A percentile compares a stretch with the other conserved stretches of the same genome.
Conservation (phyloP, 2,329 filamentous ascomycete genomes). For the Microcera coccophila region DNA sequence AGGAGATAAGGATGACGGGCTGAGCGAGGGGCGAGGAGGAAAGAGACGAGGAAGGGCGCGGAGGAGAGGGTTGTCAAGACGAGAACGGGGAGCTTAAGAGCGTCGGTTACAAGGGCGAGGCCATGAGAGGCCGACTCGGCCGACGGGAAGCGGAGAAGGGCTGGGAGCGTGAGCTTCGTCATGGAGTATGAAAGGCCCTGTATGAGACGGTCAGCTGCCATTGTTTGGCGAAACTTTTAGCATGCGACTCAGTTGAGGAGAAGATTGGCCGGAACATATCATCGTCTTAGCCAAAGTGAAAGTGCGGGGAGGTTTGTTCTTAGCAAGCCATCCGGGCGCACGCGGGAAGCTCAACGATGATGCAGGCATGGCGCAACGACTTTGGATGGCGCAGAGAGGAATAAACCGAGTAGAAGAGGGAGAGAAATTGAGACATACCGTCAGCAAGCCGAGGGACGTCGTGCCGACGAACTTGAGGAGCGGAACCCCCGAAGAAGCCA, state of each 20-base stretch:
- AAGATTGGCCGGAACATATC: background rate
- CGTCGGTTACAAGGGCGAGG: conserved; percentile 62
- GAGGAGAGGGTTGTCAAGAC: conserved; percentile 66
- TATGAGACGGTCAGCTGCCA: conserved; percentile 14
- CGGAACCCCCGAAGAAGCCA: conserved; percentile 68
- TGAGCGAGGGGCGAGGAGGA: conserved; percentile 67
- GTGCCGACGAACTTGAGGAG: conserved; percentile 91
- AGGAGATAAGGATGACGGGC: conserved; percentile 84
- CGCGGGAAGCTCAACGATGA: background rate
- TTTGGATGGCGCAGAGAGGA: background rate
- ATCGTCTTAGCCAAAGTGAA: background rate
- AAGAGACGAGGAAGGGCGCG: conserved; percentile 72
- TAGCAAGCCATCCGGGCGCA: background rate
- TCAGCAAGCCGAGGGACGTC: conserved; percentile 80
- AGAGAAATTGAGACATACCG: conserved; percentile 70
- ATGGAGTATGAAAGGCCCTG: conserved; percentile 88
- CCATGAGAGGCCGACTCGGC: conserved; percentile 67
- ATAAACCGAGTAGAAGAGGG: conserved; percentile 1
- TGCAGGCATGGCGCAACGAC: background rate
- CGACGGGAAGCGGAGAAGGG: conserved; percentile 75
- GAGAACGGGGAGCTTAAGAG: conserved; percentile 62
- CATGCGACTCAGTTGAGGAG: conserved; percentile 2
- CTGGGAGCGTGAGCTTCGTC: conserved; percentile 71
- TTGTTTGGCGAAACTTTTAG: background rate
- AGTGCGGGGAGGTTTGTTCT: background rate